phyloP scores from a whole-genome alignment of 148 eudicot genomes.

The Selenicereus undatus region DNA sequence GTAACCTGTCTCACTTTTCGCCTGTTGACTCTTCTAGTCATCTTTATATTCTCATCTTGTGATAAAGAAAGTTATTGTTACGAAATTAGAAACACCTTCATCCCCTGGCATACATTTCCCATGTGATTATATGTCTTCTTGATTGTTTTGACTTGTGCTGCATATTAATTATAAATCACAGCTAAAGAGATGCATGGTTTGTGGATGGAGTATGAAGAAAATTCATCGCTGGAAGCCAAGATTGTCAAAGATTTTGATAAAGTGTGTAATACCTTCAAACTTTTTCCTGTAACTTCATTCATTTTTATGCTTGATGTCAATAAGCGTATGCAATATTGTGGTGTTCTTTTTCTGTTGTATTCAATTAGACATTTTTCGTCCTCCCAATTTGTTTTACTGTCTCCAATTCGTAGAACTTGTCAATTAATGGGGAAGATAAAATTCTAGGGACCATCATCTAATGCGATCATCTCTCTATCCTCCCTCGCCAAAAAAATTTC shows the following conservation, averaged over 20 bases:
- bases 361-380: neutral
- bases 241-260: conserved; percentile 95
- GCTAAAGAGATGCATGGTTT: conserved; percentile 79
- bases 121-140: neutral
- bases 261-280: conserved; percentile 28
- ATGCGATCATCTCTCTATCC: neutral
- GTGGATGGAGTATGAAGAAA: conserved; percentile 97
- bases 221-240: conserved; percentile 80
- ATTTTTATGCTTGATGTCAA: neutral
- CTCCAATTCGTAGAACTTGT: neutral
- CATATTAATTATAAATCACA: conserved; percentile 26
- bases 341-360: neutral
- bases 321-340: neutral
- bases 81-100: neutral
- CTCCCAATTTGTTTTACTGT: neutral
- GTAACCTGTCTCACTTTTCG: conserved; percentile 30
- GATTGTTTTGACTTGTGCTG: conserved; percentile 5
- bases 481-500: too few relatives aligned
- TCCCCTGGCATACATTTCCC: neutral
- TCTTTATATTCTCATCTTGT: neutral
- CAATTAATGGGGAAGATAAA: neutral
- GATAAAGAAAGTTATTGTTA: neutral
- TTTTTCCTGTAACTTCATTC: neutral
- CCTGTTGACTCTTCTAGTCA: conserved; percentile 8
- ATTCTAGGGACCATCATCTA: neutral